Base-by-base conservation (phyloP, 345 rosid species). In the Populus euphratica region DNA sequence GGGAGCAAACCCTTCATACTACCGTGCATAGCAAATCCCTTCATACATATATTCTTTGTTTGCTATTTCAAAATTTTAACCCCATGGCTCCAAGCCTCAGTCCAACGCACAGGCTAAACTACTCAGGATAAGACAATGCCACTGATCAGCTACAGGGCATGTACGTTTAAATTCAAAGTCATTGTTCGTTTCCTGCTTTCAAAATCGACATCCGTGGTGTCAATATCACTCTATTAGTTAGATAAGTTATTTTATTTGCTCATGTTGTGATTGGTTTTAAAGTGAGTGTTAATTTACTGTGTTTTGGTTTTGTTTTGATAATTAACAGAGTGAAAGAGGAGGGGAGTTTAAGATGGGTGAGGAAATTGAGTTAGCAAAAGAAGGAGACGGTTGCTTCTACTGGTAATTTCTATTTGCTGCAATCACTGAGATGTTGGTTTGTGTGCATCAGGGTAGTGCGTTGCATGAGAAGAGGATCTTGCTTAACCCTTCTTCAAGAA, bases 111-210 rank as follows among this genome's bases (percentile, higher is more conserved):
- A 31, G 31, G 31, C 31, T 31, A 31, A 31, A 31, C 33, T 31
- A 31, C 33, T 31, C 33, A 31, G 33, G 33, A 31, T 31, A 31
- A 31, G 33, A 31, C 33, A 31, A 31, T 31, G 33, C 33, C 33
- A 3, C 33, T 31, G 33, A 31, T 31, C 33, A 31, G 33, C 33
- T 31, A 31, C 33, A 31, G 33, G 33, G 33, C 33, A 31, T 31
- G 3, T 31, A 31, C 33, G 33, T 31, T 31, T 31, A 31, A 31
- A 31, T 31, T 31, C 33, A 31, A 31, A 31, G 33, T 31, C 33
- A 81, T 49, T 94, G 98, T 97, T 90, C 95, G 10, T 82, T 76
- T 64, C 83, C 87, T 56, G 93, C 97, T 13, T 76, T 91, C 79
- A 29, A 81, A 23, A 72, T 90, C 66, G 90, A 91, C 76, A 87